A percentile compares a stretch with the other conserved stretches of the same genome.
Conservation (phyloP, 805 yeast species). For the Cyberlindnera euphorbiiphila region DNA sequence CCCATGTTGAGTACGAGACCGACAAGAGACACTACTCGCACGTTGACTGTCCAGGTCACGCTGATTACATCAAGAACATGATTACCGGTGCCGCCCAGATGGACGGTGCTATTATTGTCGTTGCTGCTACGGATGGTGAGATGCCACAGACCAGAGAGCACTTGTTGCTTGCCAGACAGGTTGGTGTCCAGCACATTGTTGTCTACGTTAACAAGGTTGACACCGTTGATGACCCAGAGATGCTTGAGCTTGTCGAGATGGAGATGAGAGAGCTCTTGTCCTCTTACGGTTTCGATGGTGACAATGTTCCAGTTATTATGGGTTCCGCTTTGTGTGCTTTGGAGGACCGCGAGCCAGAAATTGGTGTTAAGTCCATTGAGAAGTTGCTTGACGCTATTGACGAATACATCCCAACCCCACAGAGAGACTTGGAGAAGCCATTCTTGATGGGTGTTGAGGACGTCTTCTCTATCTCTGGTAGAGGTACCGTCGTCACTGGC, state of each 20-base stretch:
- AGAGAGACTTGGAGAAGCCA: constrained; percentile 92
- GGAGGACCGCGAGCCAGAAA: constrained; percentile 83
- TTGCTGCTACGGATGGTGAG: constrained; percentile 98
- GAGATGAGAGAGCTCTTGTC: constrained; percentile 96
- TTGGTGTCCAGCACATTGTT: constrained; percentile 96
- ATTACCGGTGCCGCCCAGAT: constrained; percentile 99
- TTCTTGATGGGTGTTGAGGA: constrained; percentile 97
- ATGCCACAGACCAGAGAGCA: constrained; percentile 99
- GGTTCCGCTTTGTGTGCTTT: constrained; percentile 98
- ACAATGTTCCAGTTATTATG: constrained; percentile 95
- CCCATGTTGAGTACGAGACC: constrained; percentile 97
- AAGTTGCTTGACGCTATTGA: constrained; percentile 90
- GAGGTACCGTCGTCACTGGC: constrained; percentile 99
- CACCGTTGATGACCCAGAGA: constrained; percentile 96
- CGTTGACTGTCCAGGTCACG: constrained; percentile 98
- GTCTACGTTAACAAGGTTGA: constrained; percentile 98
- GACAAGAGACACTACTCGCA: constrained; percentile 94
- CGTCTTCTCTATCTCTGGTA: constrained; percentile 96
- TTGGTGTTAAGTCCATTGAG: constrained; percentile 81
- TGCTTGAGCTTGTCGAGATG: constrained; percentile 99
- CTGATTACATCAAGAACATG: constrained; percentile 98
- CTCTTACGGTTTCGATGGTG: constrained; percentile 96
- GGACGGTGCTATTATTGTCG: constrained; percentile 99
- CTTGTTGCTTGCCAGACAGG: constrained; percentile 96
- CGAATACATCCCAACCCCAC: constrained; percentile 92